A percentile compares a stretch with the other conserved stretches of the same genome.
Evolutionary conservation across 208 protist genomes (phyloP).

Genomic region (Sergeia podlipaevii): DNA sequence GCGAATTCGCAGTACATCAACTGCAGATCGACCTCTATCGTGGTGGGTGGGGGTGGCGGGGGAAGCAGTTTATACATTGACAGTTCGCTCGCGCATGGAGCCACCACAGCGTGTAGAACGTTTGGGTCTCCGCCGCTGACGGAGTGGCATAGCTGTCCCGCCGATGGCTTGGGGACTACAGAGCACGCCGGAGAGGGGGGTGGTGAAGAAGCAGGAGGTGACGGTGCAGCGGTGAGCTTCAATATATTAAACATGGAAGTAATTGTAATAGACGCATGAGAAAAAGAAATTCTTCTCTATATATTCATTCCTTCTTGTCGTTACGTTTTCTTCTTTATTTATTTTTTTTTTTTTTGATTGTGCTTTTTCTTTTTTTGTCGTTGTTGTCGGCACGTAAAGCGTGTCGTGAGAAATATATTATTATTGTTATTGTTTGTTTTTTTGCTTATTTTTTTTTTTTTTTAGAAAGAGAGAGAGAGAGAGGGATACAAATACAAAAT

Average conservation of each 20-base stretch:
- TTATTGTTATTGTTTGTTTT: not conserved
- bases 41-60: conserved; percentile 59
- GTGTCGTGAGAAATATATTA: not conserved
- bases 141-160: conserved; percentile 22
- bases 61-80: conserved; percentile 64
- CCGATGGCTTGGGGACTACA: not conserved
- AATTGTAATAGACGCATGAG: conserved; percentile 34
- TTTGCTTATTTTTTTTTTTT: conserved; percentile 6
- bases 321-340: conserved; percentile 7
- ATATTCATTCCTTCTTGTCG: conserved; percentile 12
- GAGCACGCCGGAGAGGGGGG: not conserved
- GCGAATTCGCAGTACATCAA: conserved; percentile 68
- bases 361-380: conserved; percentile 3
- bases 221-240: conserved; percentile 16
- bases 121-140: conserved; percentile 69
- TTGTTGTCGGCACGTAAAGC: conserved; percentile 1
- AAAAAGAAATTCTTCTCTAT: not conserved
- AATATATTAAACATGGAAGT: conserved; percentile 50
- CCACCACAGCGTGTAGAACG: conserved; percentile 53
- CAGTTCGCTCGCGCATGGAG: conserved; percentile 34
- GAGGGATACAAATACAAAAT: too few species aligned
- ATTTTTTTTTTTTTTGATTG: conserved; percentile 11
- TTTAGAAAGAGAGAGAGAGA: too few species aligned
- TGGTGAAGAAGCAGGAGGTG: not conserved
- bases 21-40: conserved; percentile 39